Base-by-base conservation (phyloP, 2,329 filamentous ascomycete genomes). In the Calonectria hawksworthii region DNA sequence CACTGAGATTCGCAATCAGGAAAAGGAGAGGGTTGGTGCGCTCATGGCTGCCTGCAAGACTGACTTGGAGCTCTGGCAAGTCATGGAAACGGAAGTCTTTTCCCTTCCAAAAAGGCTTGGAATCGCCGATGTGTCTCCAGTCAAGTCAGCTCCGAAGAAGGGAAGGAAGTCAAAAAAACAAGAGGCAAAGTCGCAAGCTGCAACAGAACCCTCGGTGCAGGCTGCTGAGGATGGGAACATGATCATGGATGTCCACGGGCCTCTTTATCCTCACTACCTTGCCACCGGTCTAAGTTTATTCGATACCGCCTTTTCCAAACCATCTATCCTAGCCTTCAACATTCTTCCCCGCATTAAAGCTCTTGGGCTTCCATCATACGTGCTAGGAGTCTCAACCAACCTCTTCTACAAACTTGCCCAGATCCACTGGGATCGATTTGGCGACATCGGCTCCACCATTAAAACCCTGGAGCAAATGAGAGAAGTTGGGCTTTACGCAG, bases 321-420 rank as follows among this genome's bases (percentile, higher is more conserved):
- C 90, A 0, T 95, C 94, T 1, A 87, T 89, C 0, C 86, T 94
- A 0, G 87, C 88, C 0, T 88, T 94, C 56, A 88, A 88, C 56
- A 84, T 96, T 32, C 86, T 96, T 0, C 93, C 94, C 0, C 89
- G 90, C 10, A 86, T 96, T 79, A 94, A 94, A 81, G 87, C 89
- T 56, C 87, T 95, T 0, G 94, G 94, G 2, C 88, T 94, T 1
- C 90, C 91, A 1, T 93, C 93, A 0, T 95, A 93, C 80, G 92
- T 95, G 9, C 89, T 96, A 0, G 94, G 94, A 63, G 93, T 91
- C 8, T 92, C 92, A 23, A 94, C 93, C 0, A 86, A 89, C 0
- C 90, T 96, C 52, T 96, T 94, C 86, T 93, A 94, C 81, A 88
- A 91, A 64, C 88, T 95, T 41, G 87, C 95, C 30, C 84, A 87